These are phyloP conservation scores for Gypsophila paniculata DNA, from an alignment of 179 eudicot genomes.

Conservation along the genomic window DNA sequence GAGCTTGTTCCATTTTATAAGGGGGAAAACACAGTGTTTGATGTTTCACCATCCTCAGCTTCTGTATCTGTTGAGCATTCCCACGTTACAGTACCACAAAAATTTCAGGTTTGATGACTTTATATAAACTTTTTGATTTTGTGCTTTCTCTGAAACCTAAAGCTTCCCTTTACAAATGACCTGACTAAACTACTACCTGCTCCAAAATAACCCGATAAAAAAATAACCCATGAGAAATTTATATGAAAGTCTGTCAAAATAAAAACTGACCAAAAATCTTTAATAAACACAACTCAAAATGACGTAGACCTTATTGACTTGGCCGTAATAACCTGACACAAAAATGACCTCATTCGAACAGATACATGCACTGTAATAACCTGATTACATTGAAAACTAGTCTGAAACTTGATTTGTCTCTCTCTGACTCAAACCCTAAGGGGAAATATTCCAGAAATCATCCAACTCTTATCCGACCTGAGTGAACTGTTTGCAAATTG, in stretches of 20 bases:
- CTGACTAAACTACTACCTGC: too few species aligned
- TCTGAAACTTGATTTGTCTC: neutral
- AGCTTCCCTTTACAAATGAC: neutral
- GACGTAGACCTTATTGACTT: too few species aligned
- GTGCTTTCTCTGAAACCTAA: neutral
- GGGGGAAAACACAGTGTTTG: slow-evolving; percentile 95
- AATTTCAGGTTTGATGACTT: slow-evolving; percentile 66
- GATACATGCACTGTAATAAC: neutral
- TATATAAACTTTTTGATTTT: neutral
- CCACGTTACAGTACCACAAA: slow-evolving; percentile 61
- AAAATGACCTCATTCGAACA: neutral
- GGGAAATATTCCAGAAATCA: neutral
- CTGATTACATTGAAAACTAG: neutral
- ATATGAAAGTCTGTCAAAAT: too few species aligned
- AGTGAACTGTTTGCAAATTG: neutral
- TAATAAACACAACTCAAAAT: too few species aligned
- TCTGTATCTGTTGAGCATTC: slow-evolving; percentile 74
- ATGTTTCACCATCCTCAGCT: slow-evolving; percentile 79
- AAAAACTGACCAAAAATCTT: too few species aligned
- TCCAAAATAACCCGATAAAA: too few species aligned
- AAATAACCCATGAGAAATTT: too few species aligned
- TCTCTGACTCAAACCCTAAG: neutral
- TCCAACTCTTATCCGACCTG: neutral
- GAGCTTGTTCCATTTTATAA: slow-evolving; percentile 89
- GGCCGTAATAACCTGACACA: neutral